Percentiles rank a stretch among this genome's conserved stretches.
phyloP scores from a whole-genome alignment of 257 asterid species.

The Penstemon davidsonii region DNA sequence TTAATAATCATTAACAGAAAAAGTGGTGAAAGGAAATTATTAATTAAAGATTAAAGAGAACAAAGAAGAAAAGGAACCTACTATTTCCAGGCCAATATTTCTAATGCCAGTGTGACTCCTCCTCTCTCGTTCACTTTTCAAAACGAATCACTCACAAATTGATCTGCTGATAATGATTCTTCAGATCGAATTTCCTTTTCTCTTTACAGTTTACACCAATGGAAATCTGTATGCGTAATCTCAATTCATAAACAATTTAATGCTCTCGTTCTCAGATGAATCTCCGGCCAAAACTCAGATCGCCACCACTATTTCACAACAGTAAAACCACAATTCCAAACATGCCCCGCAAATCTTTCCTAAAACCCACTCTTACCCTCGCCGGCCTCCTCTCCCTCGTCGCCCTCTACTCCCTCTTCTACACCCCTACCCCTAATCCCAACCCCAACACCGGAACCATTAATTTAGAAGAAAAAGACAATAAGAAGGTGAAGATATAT shows the following conservation, averaged over 20 bases:
- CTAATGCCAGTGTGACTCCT: background rate
- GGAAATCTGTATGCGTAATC: background rate
- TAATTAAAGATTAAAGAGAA: too few species aligned
- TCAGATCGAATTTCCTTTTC: slow-evolving; percentile 8
- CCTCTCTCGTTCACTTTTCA: background rate
- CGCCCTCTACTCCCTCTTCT: slow-evolving; percentile 56
- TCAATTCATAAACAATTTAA: background rate
- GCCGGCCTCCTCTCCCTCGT: slow-evolving; percentile 48
- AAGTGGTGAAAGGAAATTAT: too few species aligned
- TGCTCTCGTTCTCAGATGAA: slow-evolving; percentile 35
- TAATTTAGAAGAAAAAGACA: slow-evolving; percentile 2
- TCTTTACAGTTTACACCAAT: background rate
- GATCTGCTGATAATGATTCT: slow-evolving; percentile 1
- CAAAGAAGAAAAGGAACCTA: too few species aligned
- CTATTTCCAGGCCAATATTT: slow-evolving; percentile 3
- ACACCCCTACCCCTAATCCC: slow-evolving; percentile 40
- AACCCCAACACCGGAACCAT: slow-evolving; percentile 9
- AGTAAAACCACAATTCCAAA: slow-evolving; percentile 29
- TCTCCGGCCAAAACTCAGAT: slow-evolving; percentile 52
- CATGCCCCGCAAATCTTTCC: slow-evolving; percentile 62
- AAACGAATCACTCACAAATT: background rate
- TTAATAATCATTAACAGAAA: too few species aligned
- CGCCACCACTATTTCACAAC: slow-evolving; percentile 34
- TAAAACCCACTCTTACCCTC: slow-evolving; percentile 58
- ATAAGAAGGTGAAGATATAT: slow-evolving; percentile 46